Conservation (phyloP, 2,329 filamentous ascomycete species). For the Xylariales sp. region DNA sequence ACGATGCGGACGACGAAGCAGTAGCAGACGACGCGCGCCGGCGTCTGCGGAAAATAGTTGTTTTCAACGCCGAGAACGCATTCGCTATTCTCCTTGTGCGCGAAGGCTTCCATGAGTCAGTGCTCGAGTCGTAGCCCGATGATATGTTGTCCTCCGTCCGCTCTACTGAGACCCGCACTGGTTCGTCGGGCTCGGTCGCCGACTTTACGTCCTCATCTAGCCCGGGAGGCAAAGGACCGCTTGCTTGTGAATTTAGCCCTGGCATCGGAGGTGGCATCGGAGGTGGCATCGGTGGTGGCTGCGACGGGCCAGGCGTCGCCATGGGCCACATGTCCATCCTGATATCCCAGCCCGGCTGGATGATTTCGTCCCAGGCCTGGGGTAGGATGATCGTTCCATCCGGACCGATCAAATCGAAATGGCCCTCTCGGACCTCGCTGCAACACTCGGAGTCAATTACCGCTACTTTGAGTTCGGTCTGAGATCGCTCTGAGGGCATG, state of each 20-base stretch:
- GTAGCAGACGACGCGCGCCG: conserved; percentile 16
- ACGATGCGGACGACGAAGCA: neutral
- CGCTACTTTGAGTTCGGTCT: too few relatives aligned
- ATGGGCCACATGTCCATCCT: conserved; percentile 73
- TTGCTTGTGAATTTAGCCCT: neutral
- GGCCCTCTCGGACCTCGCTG: conserved; percentile 74
- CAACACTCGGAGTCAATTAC: neutral
- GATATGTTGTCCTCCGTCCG: conserved; percentile 1
- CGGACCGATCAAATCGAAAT: conserved; percentile 81
- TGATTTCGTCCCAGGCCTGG: conserved; percentile 79
- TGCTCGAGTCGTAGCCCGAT: conserved; percentile 7
- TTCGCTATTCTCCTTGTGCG: conserved; percentile 20
- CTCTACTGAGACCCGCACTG: neutral
- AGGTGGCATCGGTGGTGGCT: neutral
- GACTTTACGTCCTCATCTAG: neutral
- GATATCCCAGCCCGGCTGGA: conserved; percentile 78
- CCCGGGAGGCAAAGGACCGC: neutral
- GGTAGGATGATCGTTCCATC: conserved; percentile 83
- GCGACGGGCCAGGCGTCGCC: conserved; percentile 6
- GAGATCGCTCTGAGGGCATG: too few relatives aligned
- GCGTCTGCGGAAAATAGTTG: conserved; percentile 22
- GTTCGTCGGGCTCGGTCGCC: neutral
- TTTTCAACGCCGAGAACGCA: conserved; percentile 25
- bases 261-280: neutral
- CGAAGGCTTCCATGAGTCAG: conserved; percentile 1